Evolutionary conservation across 176 grass and related monocot species (phyloP), one percentile per base, ranked within the genome.

Genomic region (Oryza officinalis): DNA sequence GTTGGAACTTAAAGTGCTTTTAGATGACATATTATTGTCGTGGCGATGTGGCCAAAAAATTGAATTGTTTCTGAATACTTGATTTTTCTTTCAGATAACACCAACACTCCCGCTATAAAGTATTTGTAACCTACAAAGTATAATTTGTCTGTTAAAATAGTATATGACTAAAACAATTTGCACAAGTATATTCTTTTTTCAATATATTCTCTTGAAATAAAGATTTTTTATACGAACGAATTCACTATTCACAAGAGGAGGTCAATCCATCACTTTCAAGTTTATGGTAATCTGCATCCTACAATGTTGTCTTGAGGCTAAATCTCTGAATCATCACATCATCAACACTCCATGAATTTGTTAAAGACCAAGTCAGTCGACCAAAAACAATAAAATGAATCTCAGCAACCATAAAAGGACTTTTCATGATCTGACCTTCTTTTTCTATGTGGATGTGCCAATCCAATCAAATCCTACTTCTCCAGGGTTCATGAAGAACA

Each of bases 401-500:
- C 50, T 10, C 59, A 52, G 59, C 2, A 66, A 63, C 63, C 15
- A 7, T 10, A 77, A 35, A 5, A 73, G 60, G 38, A 28, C 14
- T 38, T 3, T 3, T 82, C 67, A 25, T 11, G 27, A 37, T 15
- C 28, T 7, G 23, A 23, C 45, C 75, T 68, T 71, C 75, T 68
- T 71, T 13, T 25, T 27, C 20, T 78, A 3, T 50, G 41, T 81
- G 41, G 71, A 50, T 30, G 57, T 31, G 65, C 1, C 61, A 40
- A 23, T 72, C n/a, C 26, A 65, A 78, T 46, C 28, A 27, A 75
- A 72, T 40, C 10, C 59, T 82, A 67, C 33, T 66, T 77, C 15
- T 68, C 43, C 13, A 25, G 6, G 27, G 32, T 15, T 87, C 20
- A 90, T 5, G 74, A 32, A 25, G 84, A 79, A 10, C 88, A 90